Conservation (phyloP, 352 stramenopile genomes). For the Phytophthora idaei region DNA sequence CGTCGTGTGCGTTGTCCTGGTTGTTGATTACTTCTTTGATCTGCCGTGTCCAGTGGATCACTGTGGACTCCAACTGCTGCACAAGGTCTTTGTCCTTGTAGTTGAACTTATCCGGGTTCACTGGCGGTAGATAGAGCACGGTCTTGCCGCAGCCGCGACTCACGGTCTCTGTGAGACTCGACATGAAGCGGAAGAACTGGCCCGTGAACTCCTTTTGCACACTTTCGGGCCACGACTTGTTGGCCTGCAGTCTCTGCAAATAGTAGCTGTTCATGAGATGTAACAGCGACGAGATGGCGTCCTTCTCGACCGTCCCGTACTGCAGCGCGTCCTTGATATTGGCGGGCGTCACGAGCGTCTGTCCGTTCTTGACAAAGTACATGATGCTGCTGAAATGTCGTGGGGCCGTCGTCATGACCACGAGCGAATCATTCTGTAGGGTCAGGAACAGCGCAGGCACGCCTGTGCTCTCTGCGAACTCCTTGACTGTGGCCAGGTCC, state of each 20-base stretch:
- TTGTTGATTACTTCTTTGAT: conserved; percentile 98
- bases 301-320: conserved; percentile 79
- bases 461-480: conserved; percentile 77
- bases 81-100: conserved; percentile 95
- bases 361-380: conserved; percentile 91
- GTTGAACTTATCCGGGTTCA: conserved; percentile 84
- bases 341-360: conserved; percentile 60
- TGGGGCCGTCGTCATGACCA: conserved; percentile 63
- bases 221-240: conserved; percentile 91
- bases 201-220: conserved; percentile 94
- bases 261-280: conserved; percentile 89
- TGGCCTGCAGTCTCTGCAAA: conserved; percentile 78
- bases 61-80: conserved; percentile 95
- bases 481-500: conserved; percentile 82
- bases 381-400: conserved; percentile 61
- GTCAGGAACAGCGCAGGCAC: conserved; percentile 76
- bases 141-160: conserved; percentile 93
- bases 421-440: conserved; percentile 50
- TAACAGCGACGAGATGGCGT: conserved; percentile 80
- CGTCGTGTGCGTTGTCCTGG: conserved; percentile 92
- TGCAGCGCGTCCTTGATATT: conserved; percentile 70
- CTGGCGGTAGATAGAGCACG: conserved; percentile 91
- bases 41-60: conserved; percentile 97
- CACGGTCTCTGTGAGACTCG: conserved; percentile 92
- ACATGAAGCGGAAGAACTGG: conserved; percentile 96